Evolutionary conservation across 83 land plant species (phyloP), one percentile per base, ranked within the genome.

Genomic region (Picea abies): DNA sequence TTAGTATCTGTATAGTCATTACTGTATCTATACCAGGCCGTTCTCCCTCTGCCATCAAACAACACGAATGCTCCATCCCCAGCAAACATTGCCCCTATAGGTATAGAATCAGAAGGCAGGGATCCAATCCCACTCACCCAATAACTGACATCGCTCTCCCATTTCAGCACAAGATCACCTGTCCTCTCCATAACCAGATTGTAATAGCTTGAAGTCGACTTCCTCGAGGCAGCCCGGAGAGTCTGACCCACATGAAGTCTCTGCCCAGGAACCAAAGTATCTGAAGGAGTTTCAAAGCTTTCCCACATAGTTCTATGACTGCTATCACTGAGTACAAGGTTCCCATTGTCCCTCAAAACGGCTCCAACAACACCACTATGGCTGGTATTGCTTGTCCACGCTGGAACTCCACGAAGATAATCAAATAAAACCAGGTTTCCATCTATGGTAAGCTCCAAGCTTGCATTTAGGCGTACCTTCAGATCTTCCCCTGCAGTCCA

Each of bases 231-330:
- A n/a, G 92, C 84, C 66, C 90, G 80, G 41, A 90, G 86, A 1
- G 60, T 84, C 35, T 80, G 83, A 1, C 83, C 83, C 61, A 83
- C 81, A 20, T 29, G 77, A 23, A 86, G 47, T 29, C 83, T 64
- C 72, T 90, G 92, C 11, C 89, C 89, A 3, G 92, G 92, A 11
- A 90, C 80, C 61, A 90, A 87, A 6, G 90, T 86, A 68, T 90
- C 88, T 0, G 85, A 77, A 15, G 92, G 92, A 37, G 83, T 79
- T 35, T 80, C 79, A 47, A 90, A 90, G 83, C 92, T 90, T 58
- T 88, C 84, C 92, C 92, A 90, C 4, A 88, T 84, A 62, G 82
- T 65, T 44, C 35, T 65, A 25, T 72, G 49, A 8, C 49, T 26
- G 6, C 16, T 7, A 22, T 81, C 82, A 12, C 81, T 22, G 12